These are phyloP conservation scores for Rhinocladiella similis DNA, from an alignment of 2,329 filamentous ascomycete species.

Conservation along the genomic window DNA sequence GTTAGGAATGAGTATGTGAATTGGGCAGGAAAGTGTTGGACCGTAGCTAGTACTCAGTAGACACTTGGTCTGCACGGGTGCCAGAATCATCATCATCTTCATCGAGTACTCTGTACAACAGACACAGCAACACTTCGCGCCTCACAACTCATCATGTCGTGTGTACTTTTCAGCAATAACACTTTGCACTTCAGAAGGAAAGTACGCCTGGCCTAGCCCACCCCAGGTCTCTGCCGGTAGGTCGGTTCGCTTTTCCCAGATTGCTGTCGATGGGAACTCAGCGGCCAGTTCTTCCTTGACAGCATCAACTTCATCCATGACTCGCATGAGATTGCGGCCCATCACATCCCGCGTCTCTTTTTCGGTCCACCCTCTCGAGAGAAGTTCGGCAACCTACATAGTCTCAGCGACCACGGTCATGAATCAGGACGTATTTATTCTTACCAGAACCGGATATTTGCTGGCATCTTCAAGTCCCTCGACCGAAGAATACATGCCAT, in stretches of 20 bases:
- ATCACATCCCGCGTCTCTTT: slow-evolving; percentile 72
- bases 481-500: slow-evolving; percentile 54
- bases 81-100: no score
- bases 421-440: neutral
- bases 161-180: no score
- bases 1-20: no score
- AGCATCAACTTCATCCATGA: slow-evolving; percentile 76
- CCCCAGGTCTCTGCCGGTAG: slow-evolving; percentile 3
- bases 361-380: slow-evolving; percentile 71
- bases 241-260: slow-evolving; percentile 19
- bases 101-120: no score
- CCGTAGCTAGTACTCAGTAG: no score
- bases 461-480: slow-evolving; percentile 79
- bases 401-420: neutral
- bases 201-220: no score
- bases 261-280: slow-evolving; percentile 4
- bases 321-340: slow-evolving; percentile 77
- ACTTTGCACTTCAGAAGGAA: no score
- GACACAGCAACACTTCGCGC: no score
- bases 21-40: no score
- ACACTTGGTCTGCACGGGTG: no score
- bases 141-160: no score
- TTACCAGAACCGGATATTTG: slow-evolving; percentile 69
- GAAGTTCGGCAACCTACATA: slow-evolving; percentile 62
- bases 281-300: slow-evolving; percentile 42